Evolutionary conservation across 139 green algal species (phyloP), one percentile per base, ranked within the genome.

Genomic region (Chlorella sp.): DNA sequence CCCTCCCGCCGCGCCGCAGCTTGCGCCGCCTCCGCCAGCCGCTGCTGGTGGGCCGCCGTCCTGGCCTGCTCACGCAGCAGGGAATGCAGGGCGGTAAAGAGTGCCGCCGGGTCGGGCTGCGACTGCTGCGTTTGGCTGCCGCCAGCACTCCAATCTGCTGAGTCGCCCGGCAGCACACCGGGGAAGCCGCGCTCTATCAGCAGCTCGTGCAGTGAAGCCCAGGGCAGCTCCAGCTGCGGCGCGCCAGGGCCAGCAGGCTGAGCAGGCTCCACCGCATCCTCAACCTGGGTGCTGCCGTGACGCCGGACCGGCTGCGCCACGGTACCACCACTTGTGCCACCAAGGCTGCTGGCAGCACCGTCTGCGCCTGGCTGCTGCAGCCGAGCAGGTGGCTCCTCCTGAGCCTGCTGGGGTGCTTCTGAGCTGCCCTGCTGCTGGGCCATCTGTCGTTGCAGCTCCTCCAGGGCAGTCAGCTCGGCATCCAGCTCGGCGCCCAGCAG

Each of bases 131-230:
- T 20, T 19, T 54, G 20, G 20, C 11, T 48, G 67, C 67, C 46
- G 51, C 51, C 51, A 60, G 51, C 51, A 60, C 51, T 28, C 30
- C 41, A 28, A 6, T 56, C 72, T 36, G 44, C 38, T 0, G 22
- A 30, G 72, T 60, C 44, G 9, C 30, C 70, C 17, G 72, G 43
- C 19, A 83, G 38, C 58, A 83, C 41, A 2, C 77, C 77, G 13
- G 77, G 77, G 77, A 83, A 83, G 7, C 77, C 77, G 40, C 77
- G 56, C 77, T 60, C 60, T 32, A 83, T 60, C 77, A 83, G 58
- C 77, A 68, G 40, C 17, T 64, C 43, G 30, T 83, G 77, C 56
- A 83, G 41, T 3, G 58, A 68, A 11, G 38, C 54, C 77, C 77
- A 83, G 20, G 76, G 76, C 48, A 82, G 54, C 54, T 26, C 17